These are phyloP conservation scores for Talaromyces sp. DNA, from an alignment of 2,329 filamentous ascomycete genomes.

Conservation along the genomic window DNA sequence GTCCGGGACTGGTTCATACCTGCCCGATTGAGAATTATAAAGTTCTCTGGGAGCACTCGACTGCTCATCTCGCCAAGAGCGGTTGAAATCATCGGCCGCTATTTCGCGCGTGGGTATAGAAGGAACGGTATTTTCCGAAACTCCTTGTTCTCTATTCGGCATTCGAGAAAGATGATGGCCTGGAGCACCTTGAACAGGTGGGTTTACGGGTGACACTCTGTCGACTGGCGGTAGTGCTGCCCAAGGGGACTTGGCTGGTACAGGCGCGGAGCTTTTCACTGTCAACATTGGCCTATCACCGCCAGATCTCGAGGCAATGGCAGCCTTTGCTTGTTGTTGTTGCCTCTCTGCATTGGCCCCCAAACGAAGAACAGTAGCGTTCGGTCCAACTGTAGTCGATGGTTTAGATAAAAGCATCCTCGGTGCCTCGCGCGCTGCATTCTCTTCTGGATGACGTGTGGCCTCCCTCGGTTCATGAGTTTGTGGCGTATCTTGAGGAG, in stretches of 20 bases:
- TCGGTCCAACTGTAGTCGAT: slow-evolving; percentile 42
- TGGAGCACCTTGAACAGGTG: slow-evolving; percentile 28
- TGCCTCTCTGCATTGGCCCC: slow-evolving; percentile 40
- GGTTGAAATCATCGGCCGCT: slow-evolving; percentile 86
- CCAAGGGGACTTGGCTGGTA: slow-evolving; percentile 86
- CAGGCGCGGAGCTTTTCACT: slow-evolving; percentile 44
- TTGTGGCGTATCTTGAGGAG: slow-evolving; percentile 16
- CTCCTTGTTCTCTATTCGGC: slow-evolving; percentile 49
- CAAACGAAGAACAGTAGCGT: slow-evolving; percentile 44
- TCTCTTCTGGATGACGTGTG: slow-evolving; percentile 17
- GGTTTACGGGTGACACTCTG: slow-evolving; percentile 65
- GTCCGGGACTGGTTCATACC: slow-evolving; percentile 82
- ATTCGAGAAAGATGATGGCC: slow-evolving; percentile 43
- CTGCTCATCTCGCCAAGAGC: slow-evolving; percentile 71
- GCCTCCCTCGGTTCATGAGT: slow-evolving; percentile 13
- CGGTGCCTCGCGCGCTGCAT: slow-evolving; percentile 18
- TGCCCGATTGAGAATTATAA: slow-evolving; percentile 90
- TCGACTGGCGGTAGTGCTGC: slow-evolving; percentile 79
- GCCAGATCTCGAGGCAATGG: slow-evolving; percentile 42
- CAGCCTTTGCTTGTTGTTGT: slow-evolving; percentile 34
- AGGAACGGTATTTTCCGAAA: slow-evolving; percentile 49
- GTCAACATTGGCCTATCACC: slow-evolving; percentile 48
- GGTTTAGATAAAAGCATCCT: slow-evolving; percentile 29
- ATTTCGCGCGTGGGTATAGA: slow-evolving; percentile 67
- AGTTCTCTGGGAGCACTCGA: slow-evolving; percentile 64